Base-by-base conservation (phyloP, 169 alveolate genomes). In the Eimeria acervulina region DNA sequence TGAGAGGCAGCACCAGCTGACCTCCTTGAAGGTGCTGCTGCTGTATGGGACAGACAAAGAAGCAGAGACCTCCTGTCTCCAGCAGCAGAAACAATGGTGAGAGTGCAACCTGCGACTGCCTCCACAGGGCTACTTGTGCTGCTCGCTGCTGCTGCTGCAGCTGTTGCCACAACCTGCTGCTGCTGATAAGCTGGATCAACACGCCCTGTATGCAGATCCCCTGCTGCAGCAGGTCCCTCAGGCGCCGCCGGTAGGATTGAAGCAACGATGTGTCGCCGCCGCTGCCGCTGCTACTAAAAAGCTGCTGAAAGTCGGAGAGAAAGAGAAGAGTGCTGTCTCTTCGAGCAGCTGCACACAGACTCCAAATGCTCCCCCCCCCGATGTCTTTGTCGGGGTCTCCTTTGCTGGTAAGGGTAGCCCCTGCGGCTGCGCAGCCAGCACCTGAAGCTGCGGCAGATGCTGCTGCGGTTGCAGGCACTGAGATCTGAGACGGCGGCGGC, bases 131-230 rank as follows among this genome's bases (percentile, higher is more conserved):
- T 63, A 84, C 91, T 52, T 33, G 85, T 44, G 95, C 95, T 12
- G 91, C 95, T 74, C 85, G 90, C 70, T 84, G 90, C 70, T 92
- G 89, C 70, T 52, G 85, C n/a, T 92, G 95, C 84, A 92, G 95
- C 44, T 78, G 80, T 70, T 70, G 40, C 95, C 95, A 92, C 42
- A 38, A 66, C 68, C 68, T 84, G 36, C 38, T 72, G 36, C 66
- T 47, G 31, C 59, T n/a, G 33, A 92, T 59, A 10, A 76, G 63
- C 81, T 78, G 95, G 38, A 92, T n/a, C 40, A 72, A 55, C 38
- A 92, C 84, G 52, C 95, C 95, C 91, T 92, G 95, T 10, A 92
- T 55, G 63, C 85, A 83, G 23, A 92, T 84, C 10, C 95, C 95
- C 55, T 81, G 90, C 90, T 42, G 66, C 68, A 81, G 90, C 90